These are phyloP conservation scores for Allium cepa DNA, from an alignment of 106 monocot genomes.

Conservation along the genomic window DNA sequence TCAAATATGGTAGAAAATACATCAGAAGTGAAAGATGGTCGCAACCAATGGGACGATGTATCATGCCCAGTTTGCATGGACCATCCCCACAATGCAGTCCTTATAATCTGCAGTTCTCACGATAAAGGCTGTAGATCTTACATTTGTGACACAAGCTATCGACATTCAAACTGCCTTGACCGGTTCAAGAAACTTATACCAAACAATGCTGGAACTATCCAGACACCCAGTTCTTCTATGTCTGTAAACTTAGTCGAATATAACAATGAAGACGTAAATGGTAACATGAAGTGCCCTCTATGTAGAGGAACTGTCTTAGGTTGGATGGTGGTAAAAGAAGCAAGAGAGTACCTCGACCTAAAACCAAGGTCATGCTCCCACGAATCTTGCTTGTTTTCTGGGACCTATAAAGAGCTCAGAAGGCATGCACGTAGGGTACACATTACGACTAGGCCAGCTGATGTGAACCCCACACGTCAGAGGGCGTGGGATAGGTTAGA, in stretches of 20 bases:
- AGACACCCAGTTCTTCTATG: no score
- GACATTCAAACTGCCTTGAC: slow-evolving; percentile 88
- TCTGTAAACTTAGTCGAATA: no score
- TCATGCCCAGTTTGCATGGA: slow-evolving; percentile 90
- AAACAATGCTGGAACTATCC: neutral
- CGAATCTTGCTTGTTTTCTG: slow-evolving; percentile 70
- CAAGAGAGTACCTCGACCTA: slow-evolving; percentile 62
- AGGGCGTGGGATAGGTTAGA: slow-evolving; percentile 70
- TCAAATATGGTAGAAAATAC: slow-evolving; percentile 35
- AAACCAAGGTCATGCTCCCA: slow-evolving; percentile 66
- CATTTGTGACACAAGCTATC: slow-evolving; percentile 85
- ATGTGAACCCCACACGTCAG: slow-evolving; percentile 58
- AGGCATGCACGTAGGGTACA: slow-evolving; percentile 71
- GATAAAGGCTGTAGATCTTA: slow-evolving; percentile 81
- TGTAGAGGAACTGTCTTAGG: slow-evolving; percentile 69
- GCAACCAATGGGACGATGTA: slow-evolving; percentile 73
- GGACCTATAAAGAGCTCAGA: slow-evolving; percentile 68
- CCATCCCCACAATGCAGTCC: slow-evolving; percentile 90
- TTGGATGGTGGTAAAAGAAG: slow-evolving; percentile 60
- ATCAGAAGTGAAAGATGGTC: slow-evolving; percentile 15
- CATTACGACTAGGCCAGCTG: slow-evolving; percentile 55
- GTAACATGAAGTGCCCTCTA: slow-evolving; percentile 67
- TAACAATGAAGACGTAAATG: no score
- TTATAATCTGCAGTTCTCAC: slow-evolving; percentile 58
- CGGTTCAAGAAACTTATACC: slow-evolving; percentile 42